Evolutionary conservation across 768 basidiomycete genomes (phyloP).

Genomic region (Epithele typhae): DNA sequence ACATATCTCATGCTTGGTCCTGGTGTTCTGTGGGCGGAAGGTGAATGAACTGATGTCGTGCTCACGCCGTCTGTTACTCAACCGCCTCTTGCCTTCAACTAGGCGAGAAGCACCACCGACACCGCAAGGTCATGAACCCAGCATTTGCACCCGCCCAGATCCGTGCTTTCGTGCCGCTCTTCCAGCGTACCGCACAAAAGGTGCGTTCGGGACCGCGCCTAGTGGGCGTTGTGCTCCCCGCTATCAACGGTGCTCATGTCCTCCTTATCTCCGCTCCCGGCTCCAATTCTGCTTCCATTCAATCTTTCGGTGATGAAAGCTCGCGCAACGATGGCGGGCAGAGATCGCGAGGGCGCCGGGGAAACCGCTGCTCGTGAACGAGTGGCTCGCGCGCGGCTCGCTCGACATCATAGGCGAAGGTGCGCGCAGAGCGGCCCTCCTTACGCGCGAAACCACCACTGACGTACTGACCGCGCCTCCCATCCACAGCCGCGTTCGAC

Average conservation of each 20-base stretch:
- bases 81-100: background rate
- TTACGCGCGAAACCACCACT: too few species aligned
- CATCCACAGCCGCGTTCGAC: slow-evolving; percentile 21
- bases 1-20: slow-evolving; percentile 2
- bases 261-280: background rate
- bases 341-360: slow-evolving; percentile 18
- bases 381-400: slow-evolving; percentile 16
- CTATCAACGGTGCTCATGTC: background rate
- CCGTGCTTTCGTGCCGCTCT: slow-evolving; percentile 15
- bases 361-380: slow-evolving; percentile 8
- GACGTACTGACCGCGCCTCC: too few species aligned
- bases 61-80: background rate
- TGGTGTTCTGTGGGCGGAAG: slow-evolving; percentile 2
- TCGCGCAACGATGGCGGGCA: background rate
- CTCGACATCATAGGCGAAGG: slow-evolving; percentile 21
- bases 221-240: too few species aligned
- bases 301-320: background rate
- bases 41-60: background rate
- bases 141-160: slow-evolving; percentile 17
- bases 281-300: background rate
- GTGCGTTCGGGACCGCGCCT: too few species aligned
- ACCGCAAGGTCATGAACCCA: slow-evolving; percentile 17
- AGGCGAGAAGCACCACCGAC: slow-evolving; percentile 17
- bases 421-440: background rate
- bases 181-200: slow-evolving; percentile 13